Evolutionary conservation across 805 yeast species (phyloP).

Genomic region (Teunomyces atbi): DNA sequence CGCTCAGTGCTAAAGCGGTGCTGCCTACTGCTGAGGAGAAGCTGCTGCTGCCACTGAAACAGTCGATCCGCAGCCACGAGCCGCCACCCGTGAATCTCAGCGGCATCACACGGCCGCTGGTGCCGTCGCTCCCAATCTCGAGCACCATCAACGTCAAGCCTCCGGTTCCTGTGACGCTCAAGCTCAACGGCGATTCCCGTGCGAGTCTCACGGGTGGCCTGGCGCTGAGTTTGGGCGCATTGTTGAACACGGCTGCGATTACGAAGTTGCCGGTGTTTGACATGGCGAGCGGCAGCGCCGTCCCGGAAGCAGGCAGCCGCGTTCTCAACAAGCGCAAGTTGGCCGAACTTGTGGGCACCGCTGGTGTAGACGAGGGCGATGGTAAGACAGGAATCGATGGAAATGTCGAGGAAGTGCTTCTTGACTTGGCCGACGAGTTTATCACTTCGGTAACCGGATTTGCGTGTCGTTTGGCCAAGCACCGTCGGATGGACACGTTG

Average conservation of each 20-base stretch:
- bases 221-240: slow-evolving; percentile 65
- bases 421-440: slow-evolving; percentile 95
- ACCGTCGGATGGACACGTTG: slow-evolving; percentile 80
- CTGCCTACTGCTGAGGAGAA: slow-evolving; percentile 13
- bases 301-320: slow-evolving; percentile 64
- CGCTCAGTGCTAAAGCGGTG: background rate
- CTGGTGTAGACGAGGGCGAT: slow-evolving; percentile 86
- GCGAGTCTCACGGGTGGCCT: slow-evolving; percentile 86
- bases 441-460: slow-evolving; percentile 86
- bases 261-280: slow-evolving; percentile 80
- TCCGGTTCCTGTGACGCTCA: slow-evolving; percentile 62
- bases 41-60: slow-evolving; percentile 5
- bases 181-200: slow-evolving; percentile 53
- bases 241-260: slow-evolving; percentile 70
- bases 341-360: slow-evolving; percentile 79
- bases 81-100: slow-evolving; percentile 31
- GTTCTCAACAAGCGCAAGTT: slow-evolving; percentile 87
- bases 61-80: slow-evolving; percentile 8
- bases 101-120: slow-evolving; percentile 49
- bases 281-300: slow-evolving; percentile 38
- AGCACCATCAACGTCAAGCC: slow-evolving; percentile 62
- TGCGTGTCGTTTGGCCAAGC: slow-evolving; percentile 94
- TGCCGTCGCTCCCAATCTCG: slow-evolving; percentile 73
- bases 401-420: slow-evolving; percentile 85
- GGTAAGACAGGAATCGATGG: slow-evolving; percentile 90